Evolutionary conservation across 2,329 filamentous ascomycete species (phyloP).

Genomic region (Penicillium sp.): DNA sequence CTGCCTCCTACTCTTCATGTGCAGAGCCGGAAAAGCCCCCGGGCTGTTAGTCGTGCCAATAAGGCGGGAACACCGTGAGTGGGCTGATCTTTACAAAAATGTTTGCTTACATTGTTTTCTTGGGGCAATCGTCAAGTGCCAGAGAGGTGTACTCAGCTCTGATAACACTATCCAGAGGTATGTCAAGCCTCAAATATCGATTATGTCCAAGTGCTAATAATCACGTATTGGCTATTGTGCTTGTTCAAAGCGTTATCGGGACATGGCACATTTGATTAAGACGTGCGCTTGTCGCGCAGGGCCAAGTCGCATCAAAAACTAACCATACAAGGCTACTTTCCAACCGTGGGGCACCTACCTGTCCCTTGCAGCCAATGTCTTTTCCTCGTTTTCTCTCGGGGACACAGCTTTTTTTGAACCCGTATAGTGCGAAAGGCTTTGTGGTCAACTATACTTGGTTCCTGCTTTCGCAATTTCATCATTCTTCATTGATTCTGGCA

Average conservation of each 20-base stretch:
- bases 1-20: conserved; percentile 73
- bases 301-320: conserved; percentile 33
- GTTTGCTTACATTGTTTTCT: conserved; percentile 52
- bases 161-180: conserved; percentile 36
- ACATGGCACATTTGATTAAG: conserved; percentile 46
- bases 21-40: conserved; percentile 69
- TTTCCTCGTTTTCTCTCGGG: conserved; percentile 53
- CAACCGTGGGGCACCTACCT: conserved; percentile 54
- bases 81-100: conserved; percentile 67
- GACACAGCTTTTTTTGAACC: conserved; percentile 52
- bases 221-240: conserved; percentile 36
- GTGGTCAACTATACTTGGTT: conserved; percentile 57
- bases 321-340: conserved; percentile 50
- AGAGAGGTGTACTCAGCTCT: conserved; percentile 31
- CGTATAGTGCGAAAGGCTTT: conserved; percentile 51
- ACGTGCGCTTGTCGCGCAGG: conserved; percentile 36
- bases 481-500: conserved; percentile 48
- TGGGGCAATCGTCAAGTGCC: conserved; percentile 31
- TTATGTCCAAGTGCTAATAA: background rate
- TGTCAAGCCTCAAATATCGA: background rate
- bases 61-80: conserved; percentile 59
- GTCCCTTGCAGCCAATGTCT: conserved; percentile 48
- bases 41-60: conserved; percentile 67
- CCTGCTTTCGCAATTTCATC: conserved; percentile 51
- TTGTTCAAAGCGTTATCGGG: conserved; percentile 42